phyloP scores from a whole-genome alignment of 495 filamentous ascomycete species.

The Opeltia flavorubescens region DNA sequence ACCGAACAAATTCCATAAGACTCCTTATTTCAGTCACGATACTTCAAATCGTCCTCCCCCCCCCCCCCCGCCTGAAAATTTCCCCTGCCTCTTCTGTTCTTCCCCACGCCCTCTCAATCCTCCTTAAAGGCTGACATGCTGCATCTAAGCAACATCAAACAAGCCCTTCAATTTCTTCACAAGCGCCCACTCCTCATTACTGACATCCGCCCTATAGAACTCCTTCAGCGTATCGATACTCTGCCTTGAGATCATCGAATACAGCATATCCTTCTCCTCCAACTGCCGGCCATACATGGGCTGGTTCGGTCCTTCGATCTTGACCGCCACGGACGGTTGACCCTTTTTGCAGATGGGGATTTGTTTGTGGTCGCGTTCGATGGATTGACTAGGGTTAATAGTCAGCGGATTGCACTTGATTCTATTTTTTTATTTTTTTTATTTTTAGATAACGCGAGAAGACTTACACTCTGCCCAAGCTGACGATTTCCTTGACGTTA shows the following conservation, averaged over 20 bases:
- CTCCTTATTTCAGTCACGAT: no score
- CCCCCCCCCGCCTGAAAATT: not conserved
- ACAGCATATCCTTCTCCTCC: slow-evolving; percentile 83
- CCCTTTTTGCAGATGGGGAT: slow-evolving; percentile 85
- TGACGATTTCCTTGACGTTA: slow-evolving; percentile 66
- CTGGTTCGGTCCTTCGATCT: slow-evolving; percentile 93
- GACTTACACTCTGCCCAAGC: slow-evolving; percentile 89
- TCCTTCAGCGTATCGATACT: slow-evolving; percentile 95
- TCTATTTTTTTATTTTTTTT: no score
- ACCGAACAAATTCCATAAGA: no score
- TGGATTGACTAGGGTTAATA: slow-evolving; percentile 50
- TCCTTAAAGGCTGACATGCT: not conserved
- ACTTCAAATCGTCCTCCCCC: no score
- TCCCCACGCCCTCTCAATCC: not conserved
- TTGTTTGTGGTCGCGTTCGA: slow-evolving; percentile 96
- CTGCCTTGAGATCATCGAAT: slow-evolving; percentile 69
- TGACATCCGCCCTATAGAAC: slow-evolving; percentile 81
- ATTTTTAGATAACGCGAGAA: no score
- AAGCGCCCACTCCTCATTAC: slow-evolving; percentile 83
- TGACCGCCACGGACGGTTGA: slow-evolving; percentile 89
- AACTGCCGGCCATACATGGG: slow-evolving; percentile 90
- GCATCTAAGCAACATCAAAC: slow-evolving; percentile 71
- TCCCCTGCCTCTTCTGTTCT: not conserved
- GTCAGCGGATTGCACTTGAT: not conserved
- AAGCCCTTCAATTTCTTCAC: slow-evolving; percentile 88